Percentiles rank a stretch among this genome's conserved stretches.
These are phyloP conservation scores for Hemileia vastatrix DNA, from an alignment of 1,284 basidiomycete genomes.

Conservation along the genomic window DNA sequence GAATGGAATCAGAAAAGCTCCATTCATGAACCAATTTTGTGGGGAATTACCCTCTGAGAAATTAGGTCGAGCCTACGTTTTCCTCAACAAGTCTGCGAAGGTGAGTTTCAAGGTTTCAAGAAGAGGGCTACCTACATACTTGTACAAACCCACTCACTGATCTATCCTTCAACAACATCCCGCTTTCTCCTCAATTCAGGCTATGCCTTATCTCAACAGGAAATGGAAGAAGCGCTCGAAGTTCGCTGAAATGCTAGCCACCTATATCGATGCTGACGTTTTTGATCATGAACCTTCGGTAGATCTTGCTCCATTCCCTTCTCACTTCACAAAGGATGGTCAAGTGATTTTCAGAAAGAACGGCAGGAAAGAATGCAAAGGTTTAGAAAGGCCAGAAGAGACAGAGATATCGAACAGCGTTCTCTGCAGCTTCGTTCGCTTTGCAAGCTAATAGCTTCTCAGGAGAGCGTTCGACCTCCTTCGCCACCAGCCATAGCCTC, in stretches of 20 bases:
- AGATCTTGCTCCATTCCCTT: slow-evolving; percentile 57
- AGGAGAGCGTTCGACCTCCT: no score
- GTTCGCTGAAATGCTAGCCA: slow-evolving; percentile 30
- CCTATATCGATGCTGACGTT: slow-evolving; percentile 27
- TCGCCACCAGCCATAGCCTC: no score
- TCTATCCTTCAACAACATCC: neutral
- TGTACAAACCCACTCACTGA: neutral
- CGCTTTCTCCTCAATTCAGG: slow-evolving; percentile 47
- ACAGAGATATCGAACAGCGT: no score
- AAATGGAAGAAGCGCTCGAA: slow-evolving; percentile 53
- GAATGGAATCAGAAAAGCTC: slow-evolving; percentile 55
- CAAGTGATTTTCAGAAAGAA: slow-evolving; percentile 48
- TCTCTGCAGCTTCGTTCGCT: no score
- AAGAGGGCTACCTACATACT: no score
- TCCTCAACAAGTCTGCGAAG: slow-evolving; percentile 46
- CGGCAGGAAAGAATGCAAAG: no score
- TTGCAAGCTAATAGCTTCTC: no score
- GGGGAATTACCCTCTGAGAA: slow-evolving; percentile 55
- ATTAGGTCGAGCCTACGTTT: slow-evolving; percentile 52
- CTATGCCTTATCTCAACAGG: slow-evolving; percentile 57
- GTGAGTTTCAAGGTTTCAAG: no score
- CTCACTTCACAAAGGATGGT: slow-evolving; percentile 49
- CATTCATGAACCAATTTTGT: slow-evolving; percentile 62
- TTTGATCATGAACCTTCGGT: slow-evolving; percentile 49
- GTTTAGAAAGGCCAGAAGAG: no score